Evolutionary conservation across 345 rosid species (phyloP).

Genomic region (Ailanthus altissimus): DNA sequence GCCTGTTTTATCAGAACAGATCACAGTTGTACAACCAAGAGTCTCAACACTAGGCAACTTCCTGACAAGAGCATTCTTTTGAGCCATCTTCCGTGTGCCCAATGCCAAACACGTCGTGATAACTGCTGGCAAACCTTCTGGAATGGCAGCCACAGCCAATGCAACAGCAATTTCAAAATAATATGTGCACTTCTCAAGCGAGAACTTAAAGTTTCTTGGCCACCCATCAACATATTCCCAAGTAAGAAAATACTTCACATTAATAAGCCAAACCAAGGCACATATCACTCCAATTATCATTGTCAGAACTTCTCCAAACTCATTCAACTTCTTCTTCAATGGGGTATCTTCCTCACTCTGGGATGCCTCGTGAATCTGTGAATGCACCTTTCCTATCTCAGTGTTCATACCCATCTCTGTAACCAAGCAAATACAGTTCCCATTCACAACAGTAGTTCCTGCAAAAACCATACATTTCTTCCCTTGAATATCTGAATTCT

Average conservation of each 20-base stretch:
- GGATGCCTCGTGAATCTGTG: conserved; percentile 92
- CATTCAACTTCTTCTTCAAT: conserved; percentile 86
- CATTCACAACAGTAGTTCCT: conserved; percentile 89
- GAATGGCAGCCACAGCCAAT: conserved; percentile 95
- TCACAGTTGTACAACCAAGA: conserved; percentile 93
- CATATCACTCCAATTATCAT: conserved; percentile 79
- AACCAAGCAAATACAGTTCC: conserved; percentile 77
- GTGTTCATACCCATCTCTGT: conserved; percentile 78
- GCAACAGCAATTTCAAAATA: conserved; percentile 99
- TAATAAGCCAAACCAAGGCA: conserved; percentile 89
- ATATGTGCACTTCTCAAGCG: conserved; percentile 96
- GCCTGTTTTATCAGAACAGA: conserved; percentile 94
- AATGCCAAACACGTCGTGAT: conserved; percentile 94
- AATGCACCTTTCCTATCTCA: conserved; percentile 89
- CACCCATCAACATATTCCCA: conserved; percentile 95
- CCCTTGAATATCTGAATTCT: conserved; percentile 76
- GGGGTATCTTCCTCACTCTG: conserved; percentile 90
- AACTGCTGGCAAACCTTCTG: conserved; percentile 96
- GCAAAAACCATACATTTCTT: conserved; percentile 90
- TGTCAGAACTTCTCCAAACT: conserved; percentile 84
- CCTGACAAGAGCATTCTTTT: conserved; percentile 90
- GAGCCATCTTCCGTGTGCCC: conserved; percentile 98
- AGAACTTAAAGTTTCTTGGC: conserved; percentile 86
- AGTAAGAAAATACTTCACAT: conserved; percentile 82
- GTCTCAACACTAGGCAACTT: conserved; percentile 95